Percentiles rank a stretch among this genome's conserved stretches.
Evolutionary conservation across 805 yeast genomes (phyloP).

Genomic region (Isabelozyma pseudorhagii): DNA sequence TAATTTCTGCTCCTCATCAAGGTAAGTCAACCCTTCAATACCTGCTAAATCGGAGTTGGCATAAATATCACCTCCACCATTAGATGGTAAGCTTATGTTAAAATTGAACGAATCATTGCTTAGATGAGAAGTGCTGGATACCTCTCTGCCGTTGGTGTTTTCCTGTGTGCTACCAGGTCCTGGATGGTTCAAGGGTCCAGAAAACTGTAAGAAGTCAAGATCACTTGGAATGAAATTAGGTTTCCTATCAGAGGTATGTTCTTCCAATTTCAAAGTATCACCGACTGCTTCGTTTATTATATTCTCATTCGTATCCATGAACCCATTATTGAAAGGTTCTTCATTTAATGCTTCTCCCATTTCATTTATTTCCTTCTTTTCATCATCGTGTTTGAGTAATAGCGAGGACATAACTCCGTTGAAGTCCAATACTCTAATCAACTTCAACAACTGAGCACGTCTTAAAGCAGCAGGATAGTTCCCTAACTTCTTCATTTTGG

Average conservation of each 20-base stretch:
- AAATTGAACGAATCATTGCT: constrained; percentile 15
- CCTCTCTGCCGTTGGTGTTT: background rate
- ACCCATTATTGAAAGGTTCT: background rate
- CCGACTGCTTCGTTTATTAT: background rate
- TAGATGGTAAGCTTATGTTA: constrained; percentile 9
- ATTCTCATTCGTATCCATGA: background rate
- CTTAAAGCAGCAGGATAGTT: constrained; percentile 78
- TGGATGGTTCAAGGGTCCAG: background rate
- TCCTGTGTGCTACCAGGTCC: background rate
- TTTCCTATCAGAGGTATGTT: too few species aligned
- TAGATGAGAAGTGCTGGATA: constrained; percentile 10
- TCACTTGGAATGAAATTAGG: background rate
- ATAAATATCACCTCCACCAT: constrained; percentile 25
- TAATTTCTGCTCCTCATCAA: constrained; percentile 47
- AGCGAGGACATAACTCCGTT: constrained; percentile 60
- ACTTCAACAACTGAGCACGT: constrained; percentile 64
- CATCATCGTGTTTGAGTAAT: constrained; percentile 56
- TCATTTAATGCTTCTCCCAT: background rate
- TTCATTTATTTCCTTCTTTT: constrained; percentile 11
- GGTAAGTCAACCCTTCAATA: constrained; percentile 40
- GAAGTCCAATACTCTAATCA: constrained; percentile 65
- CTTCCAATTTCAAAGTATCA: background rate
- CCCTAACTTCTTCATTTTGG: constrained; percentile 73
- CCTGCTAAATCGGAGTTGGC: constrained; percentile 37
- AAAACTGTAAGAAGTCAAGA: constrained; percentile 22